Evolutionary conservation across 495 filamentous ascomycete species (phyloP).

Genomic region (Trichoderma orchidacearum): DNA sequence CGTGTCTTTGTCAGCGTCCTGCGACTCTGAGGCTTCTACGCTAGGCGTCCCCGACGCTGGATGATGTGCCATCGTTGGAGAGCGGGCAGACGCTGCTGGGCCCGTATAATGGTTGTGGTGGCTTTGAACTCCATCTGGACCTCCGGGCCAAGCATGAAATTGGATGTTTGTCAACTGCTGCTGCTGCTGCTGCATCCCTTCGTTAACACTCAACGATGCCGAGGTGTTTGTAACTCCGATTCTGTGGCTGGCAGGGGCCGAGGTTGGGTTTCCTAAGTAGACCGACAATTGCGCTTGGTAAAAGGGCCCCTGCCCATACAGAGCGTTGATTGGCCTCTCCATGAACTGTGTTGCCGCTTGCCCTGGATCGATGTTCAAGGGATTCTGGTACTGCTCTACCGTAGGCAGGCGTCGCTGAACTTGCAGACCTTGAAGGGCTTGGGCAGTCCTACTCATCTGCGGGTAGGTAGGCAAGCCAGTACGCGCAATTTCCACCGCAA

Average conservation of each 20-base stretch:
- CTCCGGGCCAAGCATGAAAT: background rate
- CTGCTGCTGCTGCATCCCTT: background rate
- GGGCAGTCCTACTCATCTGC: background rate
- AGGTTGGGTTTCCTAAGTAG: background rate
- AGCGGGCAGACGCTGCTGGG: background rate
- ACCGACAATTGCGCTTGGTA: background rate
- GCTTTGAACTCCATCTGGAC: background rate
- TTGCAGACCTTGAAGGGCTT: background rate
- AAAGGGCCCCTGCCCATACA: background rate
- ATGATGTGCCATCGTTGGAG: background rate
- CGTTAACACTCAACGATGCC: background rate
- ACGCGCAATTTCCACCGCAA: background rate
- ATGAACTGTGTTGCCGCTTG: background rate
- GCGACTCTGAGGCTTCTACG: background rate
- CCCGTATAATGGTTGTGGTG: background rate
- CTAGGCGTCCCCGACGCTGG: background rate
- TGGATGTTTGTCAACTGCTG: background rate
- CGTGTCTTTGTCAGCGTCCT: background rate
- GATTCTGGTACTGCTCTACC: background rate
- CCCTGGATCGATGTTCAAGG: background rate
- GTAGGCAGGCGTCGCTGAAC: background rate
- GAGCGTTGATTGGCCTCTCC: background rate
- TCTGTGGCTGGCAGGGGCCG: background rate
- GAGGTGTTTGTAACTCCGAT: background rate
- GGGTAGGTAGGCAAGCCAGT: background rate